phyloP scores from a whole-genome alignment of 495 filamentous ascomycete species.

The Antarctomyces pellizariae region DNA sequence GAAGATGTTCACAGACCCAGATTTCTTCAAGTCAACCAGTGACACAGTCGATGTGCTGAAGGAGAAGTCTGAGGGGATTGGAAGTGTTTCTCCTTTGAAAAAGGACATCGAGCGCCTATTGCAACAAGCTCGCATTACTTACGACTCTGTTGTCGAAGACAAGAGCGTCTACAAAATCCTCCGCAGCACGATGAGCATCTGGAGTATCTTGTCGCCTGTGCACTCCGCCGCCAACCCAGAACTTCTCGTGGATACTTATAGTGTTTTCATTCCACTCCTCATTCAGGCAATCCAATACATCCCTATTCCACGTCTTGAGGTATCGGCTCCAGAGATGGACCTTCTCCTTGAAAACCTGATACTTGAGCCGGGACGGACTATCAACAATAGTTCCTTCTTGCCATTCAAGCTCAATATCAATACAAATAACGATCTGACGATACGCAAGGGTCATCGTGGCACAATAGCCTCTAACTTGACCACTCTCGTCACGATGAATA shows the following conservation, averaged over 20 bases:
- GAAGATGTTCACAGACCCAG: conserved; percentile 66
- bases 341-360: conserved; percentile 78
- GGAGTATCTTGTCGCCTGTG: conserved; percentile 37
- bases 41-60: conserved; percentile 51
- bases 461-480: conserved; percentile 36
- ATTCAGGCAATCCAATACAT: conserved; percentile 61
- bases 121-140: conserved; percentile 38
- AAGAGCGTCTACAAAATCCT: conserved; percentile 41
- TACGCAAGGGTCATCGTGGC: conserved; percentile 54
- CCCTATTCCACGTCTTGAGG: conserved; percentile 68
- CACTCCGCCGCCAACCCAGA: conserved; percentile 32
- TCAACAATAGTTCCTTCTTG: conserved; percentile 75
- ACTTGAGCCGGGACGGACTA: conserved; percentile 63
- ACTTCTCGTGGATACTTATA: conserved; percentile 46
- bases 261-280: conserved; percentile 58
- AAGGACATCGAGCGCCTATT: conserved; percentile 55
- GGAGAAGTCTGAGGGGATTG: conserved; percentile 36
- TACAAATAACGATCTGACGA: conserved; percentile 66
- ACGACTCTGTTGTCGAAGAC: conserved; percentile 44
- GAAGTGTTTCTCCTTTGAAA: conserved; percentile 37
- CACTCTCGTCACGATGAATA: conserved; percentile 46
- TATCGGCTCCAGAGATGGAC: conserved; percentile 62
- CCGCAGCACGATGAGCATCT: conserved; percentile 36
- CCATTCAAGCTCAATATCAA: conserved; percentile 62
- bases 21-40: conserved; percentile 49